Evolutionary conservation across 164 flowering plant genomes (phyloP).

Genomic region (Nymphaea colorata): DNA sequence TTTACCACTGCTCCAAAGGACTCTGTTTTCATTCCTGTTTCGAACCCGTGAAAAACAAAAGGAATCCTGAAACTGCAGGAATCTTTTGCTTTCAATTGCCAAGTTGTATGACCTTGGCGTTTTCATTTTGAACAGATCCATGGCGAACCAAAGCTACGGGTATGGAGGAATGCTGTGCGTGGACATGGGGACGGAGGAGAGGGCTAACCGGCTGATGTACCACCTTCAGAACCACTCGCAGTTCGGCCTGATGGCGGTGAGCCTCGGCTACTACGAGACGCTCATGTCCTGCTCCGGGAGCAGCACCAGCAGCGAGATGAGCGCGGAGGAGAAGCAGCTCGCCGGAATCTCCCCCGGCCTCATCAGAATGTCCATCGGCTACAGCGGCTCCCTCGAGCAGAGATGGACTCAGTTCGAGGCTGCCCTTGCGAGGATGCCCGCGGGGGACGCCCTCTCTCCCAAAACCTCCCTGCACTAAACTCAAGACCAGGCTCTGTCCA

Average conservation of each 20-base stretch:
- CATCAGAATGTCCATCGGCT: constrained; percentile 88
- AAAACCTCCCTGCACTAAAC: background rate
- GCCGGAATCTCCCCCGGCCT: constrained; percentile 90
- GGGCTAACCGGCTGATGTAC: constrained; percentile 62
- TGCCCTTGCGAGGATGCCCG: constrained; percentile 44
- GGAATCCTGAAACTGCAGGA: too few relatives aligned
- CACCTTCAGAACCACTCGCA: constrained; percentile 58
- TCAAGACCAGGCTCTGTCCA: background rate
- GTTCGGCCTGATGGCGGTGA: constrained; percentile 90
- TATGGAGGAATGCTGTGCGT: constrained; percentile 70
- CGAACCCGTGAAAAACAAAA: too few relatives aligned
- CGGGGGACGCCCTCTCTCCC: background rate
- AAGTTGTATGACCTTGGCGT: background rate
- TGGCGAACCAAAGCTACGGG: constrained; percentile 62
- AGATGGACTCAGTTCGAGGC: constrained; percentile 74
- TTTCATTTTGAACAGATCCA: constrained; percentile 24
- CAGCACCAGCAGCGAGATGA: constrained; percentile 89
- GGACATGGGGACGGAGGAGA: constrained; percentile 82
- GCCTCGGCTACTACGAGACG: constrained; percentile 92
- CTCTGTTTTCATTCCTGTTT: too few relatives aligned
- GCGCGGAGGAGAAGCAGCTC: constrained; percentile 39
- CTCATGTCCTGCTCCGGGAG: constrained; percentile 96
- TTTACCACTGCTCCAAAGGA: too few relatives aligned
- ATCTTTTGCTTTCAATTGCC: too few relatives aligned
- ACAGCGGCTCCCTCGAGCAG: constrained; percentile 76